Percentiles rank a stretch among this genome's conserved stretches.
phyloP scores from a whole-genome alignment of 345 rosid species.

The Citrus medica region DNA sequence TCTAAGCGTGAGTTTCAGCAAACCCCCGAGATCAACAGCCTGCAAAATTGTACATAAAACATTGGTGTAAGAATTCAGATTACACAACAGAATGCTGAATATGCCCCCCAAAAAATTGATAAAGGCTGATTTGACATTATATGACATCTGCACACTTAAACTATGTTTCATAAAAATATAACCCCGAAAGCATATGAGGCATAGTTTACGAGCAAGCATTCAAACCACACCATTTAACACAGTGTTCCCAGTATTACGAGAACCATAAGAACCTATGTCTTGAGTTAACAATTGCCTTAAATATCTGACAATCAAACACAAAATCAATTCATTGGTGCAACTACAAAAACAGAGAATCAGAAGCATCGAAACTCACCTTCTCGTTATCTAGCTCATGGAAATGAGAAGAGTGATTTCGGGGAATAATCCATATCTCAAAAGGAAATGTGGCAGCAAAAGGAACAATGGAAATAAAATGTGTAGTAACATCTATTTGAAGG shows the following conservation, averaged over 20 bases:
- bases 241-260: not conserved
- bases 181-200: not conserved
- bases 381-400: constrained; percentile 58
- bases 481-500: constrained; percentile 55
- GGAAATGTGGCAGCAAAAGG: constrained; percentile 69
- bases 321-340: not conserved
- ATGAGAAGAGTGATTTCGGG: constrained; percentile 60
- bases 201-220: not conserved
- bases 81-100: not conserved
- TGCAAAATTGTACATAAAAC: constrained; percentile 23
- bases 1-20: constrained; percentile 65
- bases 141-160: not conserved
- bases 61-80: not conserved
- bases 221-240: not conserved
- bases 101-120: too few species aligned
- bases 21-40: constrained; percentile 75
- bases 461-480: constrained; percentile 56
- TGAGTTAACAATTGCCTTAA: not conserved
- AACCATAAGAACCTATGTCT: not conserved
- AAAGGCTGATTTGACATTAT: not conserved
- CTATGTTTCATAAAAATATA: not conserved
- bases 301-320: not conserved
- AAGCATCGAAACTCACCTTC: constrained; percentile 35
- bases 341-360: not conserved
- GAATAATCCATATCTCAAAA: constrained; percentile 89